A percentile compares a stretch with the other conserved stretches of the same genome.
These are phyloP conservation scores for Athelia psychrophila DNA, from an alignment of 1,284 basidiomycete species.

Conservation along the genomic window DNA sequence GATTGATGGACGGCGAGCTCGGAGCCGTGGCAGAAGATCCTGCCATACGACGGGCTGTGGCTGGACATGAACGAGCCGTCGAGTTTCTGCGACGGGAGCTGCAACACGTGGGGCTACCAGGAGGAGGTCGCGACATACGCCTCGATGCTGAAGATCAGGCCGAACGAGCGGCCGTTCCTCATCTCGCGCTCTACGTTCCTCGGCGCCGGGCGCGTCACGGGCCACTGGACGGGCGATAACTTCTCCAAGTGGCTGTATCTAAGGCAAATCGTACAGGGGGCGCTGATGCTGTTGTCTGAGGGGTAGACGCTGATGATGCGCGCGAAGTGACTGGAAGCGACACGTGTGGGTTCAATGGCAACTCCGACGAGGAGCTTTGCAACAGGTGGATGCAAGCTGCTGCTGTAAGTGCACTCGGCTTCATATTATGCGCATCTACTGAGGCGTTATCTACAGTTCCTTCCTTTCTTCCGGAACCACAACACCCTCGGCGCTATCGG, in stretches of 20 bases:
- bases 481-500: slow-evolving; percentile 58
- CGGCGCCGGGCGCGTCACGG: too few relatives aligned
- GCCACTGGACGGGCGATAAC: not conserved
- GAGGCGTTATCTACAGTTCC: too few relatives aligned
- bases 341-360: too few relatives aligned
- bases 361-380: too few relatives aligned
- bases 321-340: too few relatives aligned
- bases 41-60: slow-evolving; percentile 47
- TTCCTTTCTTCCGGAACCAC: slow-evolving; percentile 70
- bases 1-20: slow-evolving; percentile 33
- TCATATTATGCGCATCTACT: too few relatives aligned
- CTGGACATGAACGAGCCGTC: slow-evolving; percentile 43
- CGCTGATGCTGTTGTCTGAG: not conserved
- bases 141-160: slow-evolving; percentile 17
- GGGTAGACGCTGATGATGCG: too few relatives aligned
- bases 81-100: slow-evolving; percentile 14
- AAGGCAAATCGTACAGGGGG: not conserved
- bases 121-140: slow-evolving; percentile 6
- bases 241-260: not conserved
- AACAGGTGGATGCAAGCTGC: too few relatives aligned
- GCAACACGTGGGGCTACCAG: too few relatives aligned
- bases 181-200: slow-evolving; percentile 32
- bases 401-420: too few relatives aligned
- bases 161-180: slow-evolving; percentile 36
- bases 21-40: slow-evolving; percentile 32